Evolutionary conservation across 2,329 filamentous ascomycete species (phyloP), one percentile per base, ranked within the genome.

Genomic region (Chaetomiaceae sp.): DNA sequence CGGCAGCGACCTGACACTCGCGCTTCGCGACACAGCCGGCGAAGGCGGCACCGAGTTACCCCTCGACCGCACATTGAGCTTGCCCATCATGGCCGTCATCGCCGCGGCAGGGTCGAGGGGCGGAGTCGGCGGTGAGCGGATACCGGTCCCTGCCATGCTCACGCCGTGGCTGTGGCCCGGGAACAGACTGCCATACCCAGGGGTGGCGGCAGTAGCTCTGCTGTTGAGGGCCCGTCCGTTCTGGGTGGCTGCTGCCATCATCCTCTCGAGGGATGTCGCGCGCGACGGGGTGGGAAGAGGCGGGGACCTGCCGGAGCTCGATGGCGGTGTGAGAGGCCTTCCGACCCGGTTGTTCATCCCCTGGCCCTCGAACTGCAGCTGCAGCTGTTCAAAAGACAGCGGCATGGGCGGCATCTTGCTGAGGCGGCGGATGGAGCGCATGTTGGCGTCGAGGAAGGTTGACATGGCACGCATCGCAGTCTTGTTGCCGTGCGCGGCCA

Each of bases 391-490:
- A 37, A 71, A 68, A 11, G 60, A 65, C 55, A 67, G 58, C 21
- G 64, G 62, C 48, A 62, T 55, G 2, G 42, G 29, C 11, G 73
- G 71, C 60, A 74, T 64, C 45, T 67, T 71, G 60, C 69, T 73
- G 7, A 75, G 66, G 4, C 73, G 61, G 1, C 72, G 66, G 49
- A 76, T 74, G 6, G 71, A 67, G 21, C 68, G 69, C 65, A 68
- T 70, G 60, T 75, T 75, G 50, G 65, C 67, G 55, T 71, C 68
- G 38, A 75, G 69, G 59, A 75, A 75, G 32, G 52, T 66, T 11
- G 70, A 73, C 70, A 78, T 77, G 20, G 72, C 69, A 16, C 67
- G 67, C 44, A 76, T 60, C 4, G 75, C 74, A 23, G 66, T 68
- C 13, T 62, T 66, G 52, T 75, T 73, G 46, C 73, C 69, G 47